Conservation (phyloP, 1,284 basidiomycete genomes). For the Phylloboletellus chloephorus region DNA sequence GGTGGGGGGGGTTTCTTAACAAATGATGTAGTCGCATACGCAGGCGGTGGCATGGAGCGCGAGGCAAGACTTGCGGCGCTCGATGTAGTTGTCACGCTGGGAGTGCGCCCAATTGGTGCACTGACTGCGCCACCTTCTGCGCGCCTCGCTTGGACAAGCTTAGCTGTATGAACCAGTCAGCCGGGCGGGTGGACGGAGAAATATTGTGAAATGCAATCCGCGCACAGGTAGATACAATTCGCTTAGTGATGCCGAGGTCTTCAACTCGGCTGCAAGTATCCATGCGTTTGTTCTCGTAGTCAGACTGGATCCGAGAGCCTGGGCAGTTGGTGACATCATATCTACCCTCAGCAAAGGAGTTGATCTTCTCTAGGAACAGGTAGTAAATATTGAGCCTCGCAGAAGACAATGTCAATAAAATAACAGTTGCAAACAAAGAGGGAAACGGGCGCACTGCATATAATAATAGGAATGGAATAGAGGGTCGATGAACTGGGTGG, state of each 20-base stretch:
- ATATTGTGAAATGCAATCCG: constrained; percentile 14
- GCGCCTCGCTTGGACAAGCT: constrained; percentile 55
- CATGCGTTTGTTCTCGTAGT: constrained; percentile 76
- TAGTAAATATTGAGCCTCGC: constrained; percentile 88
- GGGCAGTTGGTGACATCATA: constrained; percentile 67
- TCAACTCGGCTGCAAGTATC: constrained; percentile 78
- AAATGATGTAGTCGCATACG: constrained; percentile 38
- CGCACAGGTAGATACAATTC: constrained; percentile 79
- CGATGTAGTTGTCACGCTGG: constrained; percentile 32
- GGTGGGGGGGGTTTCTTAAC: constrained; percentile 44
- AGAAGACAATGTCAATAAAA: constrained; percentile 4
- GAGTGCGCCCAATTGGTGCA: constrained; percentile 38
- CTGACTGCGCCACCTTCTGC: constrained; percentile 29
- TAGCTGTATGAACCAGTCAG: constrained; percentile 40
- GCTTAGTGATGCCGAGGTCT: constrained; percentile 71
- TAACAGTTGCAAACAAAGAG: constrained; percentile 1
- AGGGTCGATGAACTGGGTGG: constrained; percentile 90
- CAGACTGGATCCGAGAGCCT: constrained; percentile 67
- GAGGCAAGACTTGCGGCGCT: constrained; percentile 42
- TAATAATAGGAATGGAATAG: constrained; percentile 98
- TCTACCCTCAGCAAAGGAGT: constrained; percentile 80
- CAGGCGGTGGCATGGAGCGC: constrained; percentile 33
- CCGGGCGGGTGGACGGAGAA: neutral
- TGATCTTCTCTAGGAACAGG: constrained; percentile 88
- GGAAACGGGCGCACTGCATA: constrained; percentile 78